Percentiles rank a stretch among this genome's conserved stretches.
These are phyloP conservation scores for Colletotrichum costaricense DNA, from an alignment of 2,329 filamentous ascomycete genomes.

Conservation along the genomic window DNA sequence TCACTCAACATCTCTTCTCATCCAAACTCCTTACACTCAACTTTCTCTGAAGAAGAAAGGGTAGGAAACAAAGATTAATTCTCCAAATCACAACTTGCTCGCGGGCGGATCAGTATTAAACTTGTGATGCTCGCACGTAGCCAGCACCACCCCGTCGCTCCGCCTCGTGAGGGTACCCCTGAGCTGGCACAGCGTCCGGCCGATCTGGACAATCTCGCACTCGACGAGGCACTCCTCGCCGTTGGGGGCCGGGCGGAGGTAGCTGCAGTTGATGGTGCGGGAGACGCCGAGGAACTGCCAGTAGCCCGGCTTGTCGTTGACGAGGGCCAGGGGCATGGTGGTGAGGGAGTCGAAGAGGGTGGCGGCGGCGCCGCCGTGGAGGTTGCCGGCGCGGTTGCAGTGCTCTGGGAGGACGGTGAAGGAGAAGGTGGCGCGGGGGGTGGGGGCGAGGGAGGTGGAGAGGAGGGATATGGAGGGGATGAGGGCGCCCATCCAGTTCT, in stretches of 20 bases:
- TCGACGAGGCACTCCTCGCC: conserved; percentile 64
- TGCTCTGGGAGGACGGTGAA: conserved; percentile 62
- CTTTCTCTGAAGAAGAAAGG: no score
- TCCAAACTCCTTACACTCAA: background rate
- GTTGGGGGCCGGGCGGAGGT: conserved; percentile 69
- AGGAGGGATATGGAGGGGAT: conserved; percentile 54
- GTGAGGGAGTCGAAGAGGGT: conserved; percentile 77
- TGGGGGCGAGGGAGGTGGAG: conserved; percentile 48
- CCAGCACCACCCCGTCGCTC: conserved; percentile 63
- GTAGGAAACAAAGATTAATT: no score
- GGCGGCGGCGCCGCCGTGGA: conserved; percentile 73
- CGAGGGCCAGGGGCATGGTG: conserved; percentile 65
- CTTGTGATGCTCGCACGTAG: conserved; percentile 74
- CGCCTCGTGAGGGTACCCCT: conserved; percentile 65
- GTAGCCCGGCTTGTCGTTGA: conserved; percentile 65
- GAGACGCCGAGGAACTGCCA: conserved; percentile 73
- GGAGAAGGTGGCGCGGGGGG: conserved; percentile 56
- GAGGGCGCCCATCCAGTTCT: conserved; percentile 60
- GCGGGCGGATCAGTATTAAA: conserved; percentile 65
- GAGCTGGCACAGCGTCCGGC: conserved; percentile 64
- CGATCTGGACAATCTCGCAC: conserved; percentile 68
- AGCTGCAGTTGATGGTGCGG: conserved; percentile 74
- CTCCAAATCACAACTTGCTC: conserved; percentile 40
- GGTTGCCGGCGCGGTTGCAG: conserved; percentile 64
- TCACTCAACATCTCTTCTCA: background rate